phyloP scores from a whole-genome alignment of 345 rosid genomes.

The Eucalyptus pauciflora region DNA sequence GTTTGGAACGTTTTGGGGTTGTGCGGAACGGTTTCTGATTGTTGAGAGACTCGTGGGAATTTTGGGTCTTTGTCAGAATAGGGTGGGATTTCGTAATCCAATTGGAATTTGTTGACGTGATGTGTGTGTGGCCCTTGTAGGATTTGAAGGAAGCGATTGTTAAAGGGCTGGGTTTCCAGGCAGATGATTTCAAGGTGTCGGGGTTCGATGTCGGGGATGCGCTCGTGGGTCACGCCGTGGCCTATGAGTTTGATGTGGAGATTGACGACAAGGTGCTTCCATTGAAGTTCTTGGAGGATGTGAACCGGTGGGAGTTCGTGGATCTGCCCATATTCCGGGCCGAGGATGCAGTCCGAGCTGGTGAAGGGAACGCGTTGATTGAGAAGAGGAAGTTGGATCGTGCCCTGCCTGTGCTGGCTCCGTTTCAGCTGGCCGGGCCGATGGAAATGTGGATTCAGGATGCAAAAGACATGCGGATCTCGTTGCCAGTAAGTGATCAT shows the following conservation, averaged over 20 bases:
- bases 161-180: constrained; percentile 70
- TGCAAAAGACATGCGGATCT: constrained; percentile 75
- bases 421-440: constrained; percentile 94
- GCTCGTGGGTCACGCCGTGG: constrained; percentile 72
- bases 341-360: constrained; percentile 9
- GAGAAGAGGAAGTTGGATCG: constrained; percentile 18
- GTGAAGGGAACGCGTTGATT: constrained; percentile 28
- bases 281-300: constrained; percentile 83
- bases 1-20: neutral
- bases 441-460: constrained; percentile 97
- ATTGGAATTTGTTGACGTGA: neutral
- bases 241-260: constrained; percentile 74
- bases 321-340: constrained; percentile 72
- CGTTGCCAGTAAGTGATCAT: constrained; percentile 43
- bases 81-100: neutral
- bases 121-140: constrained; percentile 12
- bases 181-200: constrained; percentile 61
- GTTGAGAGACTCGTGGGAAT: neutral
- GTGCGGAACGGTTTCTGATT: neutral
- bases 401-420: constrained; percentile 62
- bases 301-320: constrained; percentile 78
- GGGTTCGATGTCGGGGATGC: constrained; percentile 83
- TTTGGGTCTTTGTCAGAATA: neutral
- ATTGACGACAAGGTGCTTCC: constrained; percentile 61
- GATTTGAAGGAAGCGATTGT: constrained; percentile 90